Evolutionary conservation across 768 basidiomycete genomes (phyloP).

Genomic region (Leucosporidium yakuticum): DNA sequence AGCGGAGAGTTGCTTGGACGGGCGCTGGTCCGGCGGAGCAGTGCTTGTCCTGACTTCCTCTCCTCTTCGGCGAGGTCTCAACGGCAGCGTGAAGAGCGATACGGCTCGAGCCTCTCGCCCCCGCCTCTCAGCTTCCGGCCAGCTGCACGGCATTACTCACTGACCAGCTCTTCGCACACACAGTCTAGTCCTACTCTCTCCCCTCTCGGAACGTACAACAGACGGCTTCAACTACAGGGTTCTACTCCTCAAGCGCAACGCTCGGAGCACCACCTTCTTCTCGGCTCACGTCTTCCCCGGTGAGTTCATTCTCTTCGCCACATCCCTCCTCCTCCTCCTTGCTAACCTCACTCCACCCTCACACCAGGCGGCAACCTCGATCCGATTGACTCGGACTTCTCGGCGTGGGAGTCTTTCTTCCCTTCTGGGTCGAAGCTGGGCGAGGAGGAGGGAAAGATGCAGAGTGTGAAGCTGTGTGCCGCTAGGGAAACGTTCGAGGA

Average conservation of each 20-base stretch:
- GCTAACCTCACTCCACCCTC: too few species aligned
- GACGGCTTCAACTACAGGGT: conserved; percentile 36
- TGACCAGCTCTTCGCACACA: too few species aligned
- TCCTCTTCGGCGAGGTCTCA: too few species aligned
- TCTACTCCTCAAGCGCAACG: conserved; percentile 27
- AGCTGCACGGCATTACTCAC: too few species aligned
- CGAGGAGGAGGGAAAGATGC: conserved; percentile 3
- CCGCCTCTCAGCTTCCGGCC: too few species aligned
- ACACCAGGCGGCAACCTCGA: conserved; percentile 27
- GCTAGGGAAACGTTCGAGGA: conserved; percentile 37
- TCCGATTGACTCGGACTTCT: conserved; percentile 5
- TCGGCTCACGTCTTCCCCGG: conserved; percentile 35
- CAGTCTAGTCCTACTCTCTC: conserved; percentile 17
- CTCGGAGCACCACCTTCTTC: conserved; percentile 13
- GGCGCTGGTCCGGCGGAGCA: too few species aligned
- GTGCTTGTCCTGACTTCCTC: too few species aligned
- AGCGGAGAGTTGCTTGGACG: too few species aligned
- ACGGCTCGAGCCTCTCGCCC: too few species aligned
- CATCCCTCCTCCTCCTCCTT: background rate
- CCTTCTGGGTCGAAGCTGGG: background rate
- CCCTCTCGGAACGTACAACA: background rate
- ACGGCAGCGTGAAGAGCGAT: too few species aligned
- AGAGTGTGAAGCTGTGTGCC: conserved; percentile 21
- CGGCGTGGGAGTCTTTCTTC: background rate
- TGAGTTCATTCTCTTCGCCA: background rate